Base-by-base conservation (phyloP, 192 early-diverging fungal species). In the Lunasporangiospora selenospora region DNA sequence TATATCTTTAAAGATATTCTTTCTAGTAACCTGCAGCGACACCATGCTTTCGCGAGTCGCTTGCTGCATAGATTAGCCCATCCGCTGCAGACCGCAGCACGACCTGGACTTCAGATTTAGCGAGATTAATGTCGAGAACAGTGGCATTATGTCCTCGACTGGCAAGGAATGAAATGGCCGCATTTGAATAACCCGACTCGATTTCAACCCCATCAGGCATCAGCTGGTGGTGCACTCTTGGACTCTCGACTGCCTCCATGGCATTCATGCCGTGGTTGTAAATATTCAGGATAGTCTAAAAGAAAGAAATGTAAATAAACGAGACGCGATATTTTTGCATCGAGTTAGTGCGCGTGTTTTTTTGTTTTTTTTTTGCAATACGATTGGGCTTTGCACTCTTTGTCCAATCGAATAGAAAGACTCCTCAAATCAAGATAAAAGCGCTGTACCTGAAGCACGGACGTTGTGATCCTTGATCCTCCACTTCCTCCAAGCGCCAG, bases 171-270 rank as follows among this genome's bases (percentile, higher is more conserved):
- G 26, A 37, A 41, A 53, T 69, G 40, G 42, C 58, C 37, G n/a
- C 69, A 33, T 11, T 58, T 75, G 61, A 37, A 62, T 51, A 85
- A 42, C 54, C 47, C 36, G 57, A 59, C 43, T 71, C 75, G 18
- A 77, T 62, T 41, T 52, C 58, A 1, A 62, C 69, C 3, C 49
- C 39, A 60, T 97, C 80, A 4, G 96, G 96, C 51, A 96, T 65
- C 49, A 98, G 83, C 75, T 98, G 96, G 69, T 97, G 93, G 75
- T 98, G 96, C 32, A 93, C 65, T 13, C 96, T 84, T 6, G 92
- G 89, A 31, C 62, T 49, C 39, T 86, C 84, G 0, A 97, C 77
- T 1, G 96, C 95, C 18, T 87, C 61, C 51, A 81, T 83, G 0
- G 93, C 62, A 37, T 80, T 79, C 76, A 87, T 75, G 5, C 76